A percentile compares a stretch with the other conserved stretches of the same genome.
phyloP scores from a whole-genome alignment of 2,329 filamentous ascomycete species.

The Aspergillus jensenii region DNA sequence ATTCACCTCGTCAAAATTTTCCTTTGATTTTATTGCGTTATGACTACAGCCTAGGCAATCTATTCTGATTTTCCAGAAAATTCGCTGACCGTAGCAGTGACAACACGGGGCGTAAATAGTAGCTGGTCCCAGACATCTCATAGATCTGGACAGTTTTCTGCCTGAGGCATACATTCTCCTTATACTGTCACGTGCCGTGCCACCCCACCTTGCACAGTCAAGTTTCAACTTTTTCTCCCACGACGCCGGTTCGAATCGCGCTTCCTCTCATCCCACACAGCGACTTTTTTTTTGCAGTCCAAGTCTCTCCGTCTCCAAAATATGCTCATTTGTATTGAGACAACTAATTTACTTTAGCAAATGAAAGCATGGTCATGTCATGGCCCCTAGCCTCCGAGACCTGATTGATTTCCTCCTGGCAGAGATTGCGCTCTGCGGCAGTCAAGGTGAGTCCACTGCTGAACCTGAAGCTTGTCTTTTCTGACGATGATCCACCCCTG shows the following conservation, averaged over 20 bases:
- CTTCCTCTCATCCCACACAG: conserved; percentile 9
- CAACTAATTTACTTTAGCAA: conserved; percentile 5
- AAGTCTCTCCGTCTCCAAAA: neutral
- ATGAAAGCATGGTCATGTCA: conserved; percentile 25
- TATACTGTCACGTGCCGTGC: conserved; percentile 7
- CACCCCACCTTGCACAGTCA: neutral
- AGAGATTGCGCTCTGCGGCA: conserved; percentile 59
- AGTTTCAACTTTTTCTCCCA: conserved; percentile 10
- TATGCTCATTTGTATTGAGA: neutral
- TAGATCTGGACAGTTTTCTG: neutral
- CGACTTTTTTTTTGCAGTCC: conserved; percentile 9
- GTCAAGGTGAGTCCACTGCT: conserved; percentile 43
- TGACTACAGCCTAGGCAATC: no score
- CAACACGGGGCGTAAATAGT: no score
- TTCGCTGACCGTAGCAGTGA: no score
- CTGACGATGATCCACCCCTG: conserved; percentile 12
- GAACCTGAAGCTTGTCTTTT: conserved; percentile 7
- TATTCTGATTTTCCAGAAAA: no score
- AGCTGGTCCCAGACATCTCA: no score
- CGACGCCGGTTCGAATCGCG: conserved; percentile 34
- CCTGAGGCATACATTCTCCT: neutral
- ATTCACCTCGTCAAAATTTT: no score
- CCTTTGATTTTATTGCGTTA: no score
- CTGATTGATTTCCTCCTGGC: conserved; percentile 59
- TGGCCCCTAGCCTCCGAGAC: conserved; percentile 55